Base-by-base conservation (phyloP, 768 basidiomycete genomes). In the Naganishia vaughanmartiniae region DNA sequence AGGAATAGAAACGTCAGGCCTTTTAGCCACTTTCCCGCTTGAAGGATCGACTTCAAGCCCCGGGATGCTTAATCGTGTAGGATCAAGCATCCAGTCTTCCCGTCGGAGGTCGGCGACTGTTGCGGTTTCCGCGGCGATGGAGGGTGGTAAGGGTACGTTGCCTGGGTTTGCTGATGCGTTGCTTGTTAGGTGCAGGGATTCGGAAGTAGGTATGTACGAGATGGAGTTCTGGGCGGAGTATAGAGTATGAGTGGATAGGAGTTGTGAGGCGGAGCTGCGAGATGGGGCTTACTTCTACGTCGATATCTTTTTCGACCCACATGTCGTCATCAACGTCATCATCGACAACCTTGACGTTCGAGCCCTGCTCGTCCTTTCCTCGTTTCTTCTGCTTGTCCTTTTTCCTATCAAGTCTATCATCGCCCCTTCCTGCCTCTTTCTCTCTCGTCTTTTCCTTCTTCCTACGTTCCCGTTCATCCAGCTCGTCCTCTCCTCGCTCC, bases 41-140 rank as follows among this genome's bases (percentile, higher is more conserved):
- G 74, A 66, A 28, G 72, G 45, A 24, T 72, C 68, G 57, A 74
- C 75, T 72, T 75, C 77, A 68, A 71, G n/a, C 10, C 72, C 75
- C 66, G 83, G 39, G 66, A 71, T 68, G 71, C 80, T 70, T 73
- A 58, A 54, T 73, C 67, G 74, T 74, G 58, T 82, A 75, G 85
- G 83, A 51, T 81, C 82, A 5, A 93, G 82, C 93, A 96, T 95
- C 94, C 94, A 97, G 45, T 91, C 89, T 72, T 93, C 92, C 24
- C 92, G 86, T 4, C 48, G 33, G 21, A 56, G 72, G 42, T 79
- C 77, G 36, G 45, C 42, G 2, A 26, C 54, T 15, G 46, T 57
- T 33, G 42, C 46, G 21, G 39, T 57, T 69, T 65, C 75, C 87
- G 87, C 83, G 4, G 80, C 78, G 5, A 75, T 73, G 5, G 82